Evolutionary conservation across 148 eudicot species (phyloP).

Genomic region (Cornus controversa): DNA sequence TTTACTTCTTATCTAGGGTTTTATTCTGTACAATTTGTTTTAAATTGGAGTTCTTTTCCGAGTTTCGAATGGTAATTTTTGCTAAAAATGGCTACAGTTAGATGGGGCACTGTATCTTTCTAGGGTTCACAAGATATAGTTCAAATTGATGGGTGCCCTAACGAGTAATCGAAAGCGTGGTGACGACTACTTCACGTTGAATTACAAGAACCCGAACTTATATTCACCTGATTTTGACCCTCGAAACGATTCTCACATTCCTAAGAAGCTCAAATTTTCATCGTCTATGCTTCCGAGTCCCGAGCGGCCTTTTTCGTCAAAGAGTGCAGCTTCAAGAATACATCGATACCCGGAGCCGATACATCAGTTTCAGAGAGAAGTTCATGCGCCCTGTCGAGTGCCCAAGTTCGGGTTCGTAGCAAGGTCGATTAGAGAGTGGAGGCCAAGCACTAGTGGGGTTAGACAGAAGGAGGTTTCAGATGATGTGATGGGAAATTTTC

Average conservation of each 20-base stretch:
- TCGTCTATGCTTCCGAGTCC: neutral
- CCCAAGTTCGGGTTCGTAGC: conserved; percentile 23
- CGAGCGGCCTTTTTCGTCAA: conserved; percentile 13
- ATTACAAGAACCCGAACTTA: conserved; percentile 20
- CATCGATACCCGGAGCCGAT: conserved; percentile 49
- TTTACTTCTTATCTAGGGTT: neutral
- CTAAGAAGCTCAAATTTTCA: conserved; percentile 56
- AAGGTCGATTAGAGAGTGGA: conserved; percentile 22
- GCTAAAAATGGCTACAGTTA: neutral
- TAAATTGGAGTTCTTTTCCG: too few species aligned
- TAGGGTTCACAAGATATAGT: neutral
- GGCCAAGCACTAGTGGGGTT: conserved; percentile 7
- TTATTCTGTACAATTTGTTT: neutral
- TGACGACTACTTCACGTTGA: conserved; percentile 32
- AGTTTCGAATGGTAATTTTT: neutral
- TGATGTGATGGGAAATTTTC: conserved; percentile 36
- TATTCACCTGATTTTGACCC: conserved; percentile 22
- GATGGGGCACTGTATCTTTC: neutral
- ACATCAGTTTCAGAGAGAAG: conserved; percentile 38
- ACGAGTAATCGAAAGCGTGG: conserved; percentile 54
- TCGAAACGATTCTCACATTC: conserved; percentile 33
- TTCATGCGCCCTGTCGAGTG: conserved; percentile 66
- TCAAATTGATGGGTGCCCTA: conserved; percentile 57
- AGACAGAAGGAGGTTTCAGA: conserved; percentile 6
- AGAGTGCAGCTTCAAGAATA: conserved; percentile 36